Conservation (phyloP, 106 monocot species). For the Vanilla planifolia region DNA sequence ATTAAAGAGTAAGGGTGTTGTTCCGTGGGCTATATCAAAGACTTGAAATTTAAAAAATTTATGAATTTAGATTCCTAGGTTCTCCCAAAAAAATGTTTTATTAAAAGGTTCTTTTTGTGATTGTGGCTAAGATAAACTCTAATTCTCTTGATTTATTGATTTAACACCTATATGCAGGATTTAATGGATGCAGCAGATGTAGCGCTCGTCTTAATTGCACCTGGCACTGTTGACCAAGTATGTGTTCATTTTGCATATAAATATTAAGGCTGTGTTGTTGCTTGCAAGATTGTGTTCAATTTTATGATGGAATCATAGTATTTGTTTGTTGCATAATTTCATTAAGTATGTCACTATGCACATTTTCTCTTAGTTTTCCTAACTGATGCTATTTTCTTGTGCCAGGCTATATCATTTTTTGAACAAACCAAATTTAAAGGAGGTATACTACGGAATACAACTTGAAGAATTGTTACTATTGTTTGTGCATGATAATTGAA, state of each 20-base stretch:
- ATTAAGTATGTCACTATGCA: too few species aligned
- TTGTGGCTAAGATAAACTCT: too few species aligned
- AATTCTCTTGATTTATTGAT: not conserved
- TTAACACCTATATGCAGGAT: conserved; percentile 30
- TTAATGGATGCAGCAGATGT: conserved; percentile 62
- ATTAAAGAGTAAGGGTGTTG: too few species aligned
- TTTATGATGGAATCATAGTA: too few species aligned
- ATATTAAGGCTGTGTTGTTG: not conserved
- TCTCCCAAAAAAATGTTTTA: too few species aligned
- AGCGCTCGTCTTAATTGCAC: conserved; percentile 72
- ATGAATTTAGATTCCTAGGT: too few species aligned
- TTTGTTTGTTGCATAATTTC: too few species aligned
- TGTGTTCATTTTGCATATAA: not conserved
- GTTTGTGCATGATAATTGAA: too few species aligned
- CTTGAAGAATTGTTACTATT: too few species aligned
- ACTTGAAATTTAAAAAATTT: too few species aligned
- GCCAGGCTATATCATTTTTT: conserved; percentile 67
- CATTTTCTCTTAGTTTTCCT: not conserved
- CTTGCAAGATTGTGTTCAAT: not conserved
- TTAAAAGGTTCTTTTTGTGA: too few species aligned
- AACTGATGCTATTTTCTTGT: conserved; percentile 14
- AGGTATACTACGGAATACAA: conserved; percentile 48
- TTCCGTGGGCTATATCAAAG: too few species aligned
- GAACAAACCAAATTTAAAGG: conserved; percentile 81
- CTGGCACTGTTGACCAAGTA: conserved; percentile 89